Percentiles rank a stretch among this genome's conserved stretches.
These are phyloP conservation scores for Phialocephala sp. DNA, from an alignment of 2,329 filamentous ascomycete species.

Conservation along the genomic window DNA sequence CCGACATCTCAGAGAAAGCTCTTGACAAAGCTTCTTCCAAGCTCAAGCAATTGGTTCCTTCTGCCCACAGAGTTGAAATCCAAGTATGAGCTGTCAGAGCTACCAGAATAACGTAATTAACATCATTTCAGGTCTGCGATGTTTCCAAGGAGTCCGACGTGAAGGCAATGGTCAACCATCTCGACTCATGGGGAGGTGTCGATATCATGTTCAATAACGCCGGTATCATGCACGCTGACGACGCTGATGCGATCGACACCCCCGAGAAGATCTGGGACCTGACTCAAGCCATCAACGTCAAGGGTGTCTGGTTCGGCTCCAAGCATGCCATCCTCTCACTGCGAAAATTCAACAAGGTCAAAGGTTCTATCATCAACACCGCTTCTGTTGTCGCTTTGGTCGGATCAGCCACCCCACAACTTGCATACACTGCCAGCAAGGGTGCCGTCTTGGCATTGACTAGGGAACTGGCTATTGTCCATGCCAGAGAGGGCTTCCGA, in stretches of 20 bases:
- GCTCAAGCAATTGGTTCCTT: constrained; percentile 62
- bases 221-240: constrained; percentile 76
- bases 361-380: constrained; percentile 75
- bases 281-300: constrained; percentile 78
- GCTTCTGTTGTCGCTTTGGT: constrained; percentile 76
- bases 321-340: constrained; percentile 75
- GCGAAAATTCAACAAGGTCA: constrained; percentile 69
- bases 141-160: constrained; percentile 73
- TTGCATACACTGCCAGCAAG: constrained; percentile 79
- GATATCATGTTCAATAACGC: constrained; percentile 84
- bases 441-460: constrained; percentile 78
- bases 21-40: constrained; percentile 66
- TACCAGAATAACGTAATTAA: constrained; percentile 16
- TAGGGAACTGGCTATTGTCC: constrained; percentile 74
- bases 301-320: constrained; percentile 78
- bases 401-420: constrained; percentile 72
- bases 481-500: constrained; percentile 74
- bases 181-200: constrained; percentile 73
- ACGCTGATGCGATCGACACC: constrained; percentile 68
- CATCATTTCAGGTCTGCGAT: constrained; percentile 54
- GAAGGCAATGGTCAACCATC: constrained; percentile 61
- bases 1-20: constrained; percentile 69
- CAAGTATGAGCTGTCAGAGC: constrained; percentile 27
- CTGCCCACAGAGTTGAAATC: constrained; percentile 56
- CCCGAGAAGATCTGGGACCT: constrained; percentile 78